These are phyloP conservation scores for Plasmodium gonderi DNA, from an alignment of 169 alveolate genomes.

Conservation along the genomic window DNA sequence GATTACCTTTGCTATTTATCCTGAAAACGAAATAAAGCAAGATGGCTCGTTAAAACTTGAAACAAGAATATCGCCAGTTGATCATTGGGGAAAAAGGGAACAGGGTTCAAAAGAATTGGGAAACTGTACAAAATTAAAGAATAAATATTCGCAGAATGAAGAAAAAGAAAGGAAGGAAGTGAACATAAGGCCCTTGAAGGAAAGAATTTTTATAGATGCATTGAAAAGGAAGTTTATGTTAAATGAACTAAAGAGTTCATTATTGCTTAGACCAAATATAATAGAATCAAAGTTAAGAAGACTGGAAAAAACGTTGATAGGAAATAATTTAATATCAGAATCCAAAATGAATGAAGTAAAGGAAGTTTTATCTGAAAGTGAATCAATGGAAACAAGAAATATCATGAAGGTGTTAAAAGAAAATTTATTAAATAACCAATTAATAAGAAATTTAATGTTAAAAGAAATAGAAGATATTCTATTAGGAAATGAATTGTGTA, in stretches of 20 bases:
- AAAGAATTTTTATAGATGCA: background rate
- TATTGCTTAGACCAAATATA: background rate
- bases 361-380: background rate
- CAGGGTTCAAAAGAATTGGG: background rate
- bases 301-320: background rate
- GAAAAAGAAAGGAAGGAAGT: background rate
- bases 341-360: background rate
- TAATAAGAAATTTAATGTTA: constrained; percentile 1
- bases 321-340: background rate
- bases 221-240: background rate
- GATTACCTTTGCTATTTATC: background rate
- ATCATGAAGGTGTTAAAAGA: background rate
- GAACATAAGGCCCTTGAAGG: background rate
- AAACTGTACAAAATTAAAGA: background rate
- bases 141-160: background rate
- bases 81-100: background rate
- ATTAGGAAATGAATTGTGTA: constrained; percentile 2
- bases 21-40: background rate
- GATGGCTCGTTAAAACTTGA: background rate
- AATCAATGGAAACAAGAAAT: background rate
- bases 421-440: background rate
- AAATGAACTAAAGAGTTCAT: background rate
- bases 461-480: background rate
- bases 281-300: background rate
- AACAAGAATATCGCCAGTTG: background rate